Percentiles rank a stretch among this genome's conserved stretches.
These are phyloP conservation scores for Celoporthe dispersa DNA, from an alignment of 2,329 filamentous ascomycete genomes.

Conservation along the genomic window DNA sequence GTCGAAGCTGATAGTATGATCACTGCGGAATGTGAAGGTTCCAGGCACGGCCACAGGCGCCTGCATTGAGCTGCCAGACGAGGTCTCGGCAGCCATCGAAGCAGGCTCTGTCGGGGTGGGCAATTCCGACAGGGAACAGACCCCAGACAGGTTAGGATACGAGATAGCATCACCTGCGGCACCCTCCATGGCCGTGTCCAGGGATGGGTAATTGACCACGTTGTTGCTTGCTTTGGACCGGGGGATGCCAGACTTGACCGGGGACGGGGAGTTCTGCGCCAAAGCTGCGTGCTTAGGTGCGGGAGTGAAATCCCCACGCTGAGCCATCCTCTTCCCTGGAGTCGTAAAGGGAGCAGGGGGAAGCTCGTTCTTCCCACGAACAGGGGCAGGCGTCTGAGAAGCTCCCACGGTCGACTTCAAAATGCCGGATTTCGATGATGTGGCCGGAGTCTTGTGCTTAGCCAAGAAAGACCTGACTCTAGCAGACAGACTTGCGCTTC, in stretches of 20 bases:
- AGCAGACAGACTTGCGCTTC: slow-evolving; percentile 57
- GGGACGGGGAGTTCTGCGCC: slow-evolving; percentile 59
- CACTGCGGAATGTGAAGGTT: slow-evolving; percentile 68
- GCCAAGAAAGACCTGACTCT: slow-evolving; percentile 64
- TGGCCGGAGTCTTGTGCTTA: slow-evolving; percentile 42
- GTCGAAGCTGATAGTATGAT: slow-evolving; percentile 66
- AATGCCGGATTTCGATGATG: slow-evolving; percentile 52
- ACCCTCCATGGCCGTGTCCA: slow-evolving; percentile 39
- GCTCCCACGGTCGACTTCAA: slow-evolving; percentile 46
- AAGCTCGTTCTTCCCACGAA: slow-evolving; percentile 55
- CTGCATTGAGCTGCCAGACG: slow-evolving; percentile 3
- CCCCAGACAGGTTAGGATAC: slow-evolving; percentile 58
- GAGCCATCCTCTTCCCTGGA: slow-evolving; percentile 67
- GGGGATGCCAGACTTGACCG: slow-evolving; percentile 54
- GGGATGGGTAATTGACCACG: slow-evolving; percentile 39
- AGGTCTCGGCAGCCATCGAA: slow-evolving; percentile 12
- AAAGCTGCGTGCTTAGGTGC: slow-evolving; percentile 60
- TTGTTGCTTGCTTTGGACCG: slow-evolving; percentile 46
- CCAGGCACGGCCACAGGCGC: slow-evolving; percentile 50
- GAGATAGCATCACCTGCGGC: slow-evolving; percentile 43
- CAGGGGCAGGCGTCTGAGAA: slow-evolving; percentile 53
- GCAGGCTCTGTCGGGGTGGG: slow-evolving; percentile 31
- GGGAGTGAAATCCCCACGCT: slow-evolving; percentile 81
- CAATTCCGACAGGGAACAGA: slow-evolving; percentile 36
- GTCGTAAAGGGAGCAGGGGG: slow-evolving; percentile 62